These are phyloP conservation scores for Aureobasidium lini DNA, from an alignment of 2,329 filamentous ascomycete genomes.

Conservation along the genomic window DNA sequence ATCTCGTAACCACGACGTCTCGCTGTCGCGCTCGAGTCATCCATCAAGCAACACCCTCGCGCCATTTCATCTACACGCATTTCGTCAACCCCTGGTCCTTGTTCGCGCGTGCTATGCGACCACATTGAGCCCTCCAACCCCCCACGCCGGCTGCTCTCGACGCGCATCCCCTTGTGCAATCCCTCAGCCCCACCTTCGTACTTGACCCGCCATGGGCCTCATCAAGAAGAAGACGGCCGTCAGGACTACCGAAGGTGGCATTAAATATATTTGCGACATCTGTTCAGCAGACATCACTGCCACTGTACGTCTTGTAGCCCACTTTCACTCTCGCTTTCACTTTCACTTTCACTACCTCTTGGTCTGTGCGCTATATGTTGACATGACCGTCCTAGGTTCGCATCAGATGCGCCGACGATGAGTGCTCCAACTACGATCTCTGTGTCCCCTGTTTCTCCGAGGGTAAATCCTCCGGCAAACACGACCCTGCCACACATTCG, in stretches of 20 bases:
- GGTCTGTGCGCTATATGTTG: conserved; percentile 12
- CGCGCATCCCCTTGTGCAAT: neutral
- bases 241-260: conserved; percentile 54
- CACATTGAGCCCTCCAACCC: neutral
- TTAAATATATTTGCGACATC: conserved; percentile 93
- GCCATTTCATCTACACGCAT: neutral
- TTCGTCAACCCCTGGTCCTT: neutral
- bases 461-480: conserved; percentile 70
- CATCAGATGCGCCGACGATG: conserved; percentile 77
- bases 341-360: neutral
- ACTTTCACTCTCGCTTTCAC: neutral
- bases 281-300: conserved; percentile 96
- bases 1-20: neutral
- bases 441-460: conserved; percentile 91
- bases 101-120: conserved; percentile 2
- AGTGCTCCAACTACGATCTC: conserved; percentile 90
- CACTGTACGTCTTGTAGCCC: conserved; percentile 56
- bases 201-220: conserved; percentile 63
- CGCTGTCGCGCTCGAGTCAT: neutral
- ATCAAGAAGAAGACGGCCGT: conserved; percentile 92
- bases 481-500: conserved; percentile 78
- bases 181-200: neutral
- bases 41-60: neutral
- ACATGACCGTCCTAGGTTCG: conserved; percentile 59
- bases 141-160: neutral